Evolutionary conservation across 208 protist species (phyloP), one percentile per base, ranked within the genome.

Genomic region (Trypanosoma grayi): DNA sequence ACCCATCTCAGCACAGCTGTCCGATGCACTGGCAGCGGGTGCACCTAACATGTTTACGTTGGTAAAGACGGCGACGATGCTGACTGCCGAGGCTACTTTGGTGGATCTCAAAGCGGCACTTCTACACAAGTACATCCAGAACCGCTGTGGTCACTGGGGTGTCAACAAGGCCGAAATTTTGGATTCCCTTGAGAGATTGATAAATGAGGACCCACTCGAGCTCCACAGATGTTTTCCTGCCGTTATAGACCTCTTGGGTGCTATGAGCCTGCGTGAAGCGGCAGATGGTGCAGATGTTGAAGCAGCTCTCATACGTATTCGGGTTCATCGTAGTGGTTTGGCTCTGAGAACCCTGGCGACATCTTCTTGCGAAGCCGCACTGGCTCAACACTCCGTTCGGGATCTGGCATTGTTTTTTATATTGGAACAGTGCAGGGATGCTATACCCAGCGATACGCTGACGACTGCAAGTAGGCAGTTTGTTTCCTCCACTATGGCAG

Each of bases 21-120:
- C 75, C 36, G 90, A 95, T 58, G 83, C 84, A 14, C 67, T 92
- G 18, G 69, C 85, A 22, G 70, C 79, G 18, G 87, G 87, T 10
- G 76, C 86, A 47, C 90, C 90, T 25, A 95, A 91, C 56, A 76
- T 83, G 6, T 95, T 92, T 73, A 95, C 90, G 27, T 45, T 95
- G 25, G 59, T 92, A 27, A 77, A 81, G 20, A 80, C 82, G 2
- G 75, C 75, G 44, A 44, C 37, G 8, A 88, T 93, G 73, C 71
- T 95, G 2, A 30, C 47, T 8, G 36, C 28, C 16, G 57, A 66
- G 16, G 52, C 39, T 9, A 66, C 30, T 1, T 44, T 44, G 39
- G 55, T 63, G 9, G 63, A 66, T 11, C 60, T 90, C 10, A 55
- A 66, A 31, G 53, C 60, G 40, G 28, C 60, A 24, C 67, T 92